Evolutionary conservation across 768 basidiomycete genomes (phyloP), one percentile per base, ranked within the genome.

Genomic region (Termitomyces bulborhizus): DNA sequence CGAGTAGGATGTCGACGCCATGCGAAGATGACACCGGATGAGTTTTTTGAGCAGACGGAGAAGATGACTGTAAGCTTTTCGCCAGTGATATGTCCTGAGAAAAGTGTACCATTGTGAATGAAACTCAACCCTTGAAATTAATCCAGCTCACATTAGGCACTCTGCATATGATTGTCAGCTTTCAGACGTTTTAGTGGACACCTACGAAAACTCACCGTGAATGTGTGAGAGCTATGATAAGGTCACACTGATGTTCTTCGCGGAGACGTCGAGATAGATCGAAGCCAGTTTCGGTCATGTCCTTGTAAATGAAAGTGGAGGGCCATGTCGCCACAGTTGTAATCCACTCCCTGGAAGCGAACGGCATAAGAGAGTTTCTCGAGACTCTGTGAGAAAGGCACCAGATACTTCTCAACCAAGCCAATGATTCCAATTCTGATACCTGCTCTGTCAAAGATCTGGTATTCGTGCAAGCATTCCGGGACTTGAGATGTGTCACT

Each of bases 291-390:
- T 88, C 75, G 27, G 73, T 73, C 91, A 95, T 93, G 47, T 88
- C 81, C 53, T 72, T 80, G 68, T 89, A 90, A 57, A 81, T 69
- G 68, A 95, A 97, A 53, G 81, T 82, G 1, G 81, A 50, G 1
- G 93, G 93, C 92, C 93, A 97, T 7, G 91, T 84, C 0, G 91
- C 73, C 8, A 97, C 83, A 0, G 93, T 95, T 26, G 76, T 77
- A 50, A 96, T 93, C 93, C 93, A 96, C 63, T 90, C 89, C 66
- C 92, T 94, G 50, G 16, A 31, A 42, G 26, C 6, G 39, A 24
- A 48, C 24, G 18, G 26, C 45, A 31, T 44, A 46, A 51, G 24
- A 34, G n/a, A n/a, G 36, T 12, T 37, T 18, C 21, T 21, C 48
- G 15, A 37, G 11, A 13, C 34, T 18, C 43, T 11, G 24, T 39